Percentiles rank a stretch among this genome's conserved stretches.
Evolutionary conservation across 1,139 yeast genomes (phyloP).

Genomic region (Candida sp.): DNA sequence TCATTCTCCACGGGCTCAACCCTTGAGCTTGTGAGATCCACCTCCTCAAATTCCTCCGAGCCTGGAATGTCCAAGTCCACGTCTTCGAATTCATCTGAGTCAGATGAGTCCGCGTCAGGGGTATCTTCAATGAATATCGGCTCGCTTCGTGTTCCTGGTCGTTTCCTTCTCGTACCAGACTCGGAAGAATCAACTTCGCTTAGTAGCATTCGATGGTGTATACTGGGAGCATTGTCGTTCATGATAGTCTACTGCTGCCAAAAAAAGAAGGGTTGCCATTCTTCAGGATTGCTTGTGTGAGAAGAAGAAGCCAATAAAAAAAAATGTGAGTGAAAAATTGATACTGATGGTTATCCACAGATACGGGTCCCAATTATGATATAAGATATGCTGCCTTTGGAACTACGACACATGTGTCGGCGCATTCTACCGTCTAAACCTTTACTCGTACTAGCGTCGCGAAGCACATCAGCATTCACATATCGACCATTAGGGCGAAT

Average conservation of each 20-base stretch:
- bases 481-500: constrained; percentile 13
- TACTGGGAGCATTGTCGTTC: constrained; percentile 5
- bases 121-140: constrained; percentile 1
- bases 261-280: neutral
- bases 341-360: neutral
- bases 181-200: constrained; percentile 3
- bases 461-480: constrained; percentile 8
- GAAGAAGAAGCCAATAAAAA: neutral
- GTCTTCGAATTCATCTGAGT: constrained; percentile 39
- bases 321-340: neutral
- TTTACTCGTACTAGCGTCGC: neutral
- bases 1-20: constrained; percentile 2
- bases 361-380: neutral
- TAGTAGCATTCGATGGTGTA: constrained; percentile 11
- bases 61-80: constrained; percentile 22
- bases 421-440: neutral
- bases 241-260: neutral
- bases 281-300: neutral
- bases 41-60: constrained; percentile 38
- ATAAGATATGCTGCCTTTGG: neutral
- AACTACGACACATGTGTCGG: neutral
- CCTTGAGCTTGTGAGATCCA: constrained; percentile 20
- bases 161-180: constrained; percentile 4
- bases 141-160: constrained; percentile 4
- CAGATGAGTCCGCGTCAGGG: constrained; percentile 1